Evolutionary conservation across 331 rosid genomes (phyloP), one percentile per base, ranked within the genome.

Genomic region (Saraca asoca): DNA sequence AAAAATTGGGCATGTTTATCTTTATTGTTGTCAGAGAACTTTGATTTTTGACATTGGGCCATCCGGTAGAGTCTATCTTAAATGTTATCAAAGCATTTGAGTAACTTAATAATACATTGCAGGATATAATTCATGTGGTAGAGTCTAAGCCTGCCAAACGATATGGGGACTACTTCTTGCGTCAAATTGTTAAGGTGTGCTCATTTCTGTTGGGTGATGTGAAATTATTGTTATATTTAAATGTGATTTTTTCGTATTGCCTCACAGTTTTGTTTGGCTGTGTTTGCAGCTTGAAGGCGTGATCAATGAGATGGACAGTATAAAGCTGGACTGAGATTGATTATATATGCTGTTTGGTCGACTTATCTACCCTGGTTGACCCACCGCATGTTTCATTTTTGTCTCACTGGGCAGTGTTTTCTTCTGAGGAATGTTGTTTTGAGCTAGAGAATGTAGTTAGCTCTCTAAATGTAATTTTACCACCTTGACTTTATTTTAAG

Each of bases 151-250:
- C 86, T 39, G 61, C 81, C 59, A 94, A 88, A 72, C 83, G 81
- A 19, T 86, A 90, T 35, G 97, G 95, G 39, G 99, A 94, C 79
- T 88, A 80, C 82, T 90, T 90, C 73, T 78, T 90, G 85, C 97
- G 96, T 14, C 99, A 90, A 78, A 80, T 94, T 67, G 91, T 79
- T 68, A 86, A 90, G 92, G 99, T 94, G 62, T 64, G 85, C 41
- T 10, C 16, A 37, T 4, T 19, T 73, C 67, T 13, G 53, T 52
- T 14, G 12, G 43, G 62, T 24, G 10, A 12, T 74, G 48, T 34
- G 48, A 55, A 35, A n/a, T 49, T 53, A 54, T 44, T 41, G 20
- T 29, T 45, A 34, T 63, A 6, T 55, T 12, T 5, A 12, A 60
- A 58, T 49, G 4, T 20, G n/a, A 29, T 24, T 17, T 57, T 61